Percentiles rank a stretch among this genome's conserved stretches.
Evolutionary conservation across 148 eudicot genomes (phyloP).

Genomic region (Limonium bicolor): DNA sequence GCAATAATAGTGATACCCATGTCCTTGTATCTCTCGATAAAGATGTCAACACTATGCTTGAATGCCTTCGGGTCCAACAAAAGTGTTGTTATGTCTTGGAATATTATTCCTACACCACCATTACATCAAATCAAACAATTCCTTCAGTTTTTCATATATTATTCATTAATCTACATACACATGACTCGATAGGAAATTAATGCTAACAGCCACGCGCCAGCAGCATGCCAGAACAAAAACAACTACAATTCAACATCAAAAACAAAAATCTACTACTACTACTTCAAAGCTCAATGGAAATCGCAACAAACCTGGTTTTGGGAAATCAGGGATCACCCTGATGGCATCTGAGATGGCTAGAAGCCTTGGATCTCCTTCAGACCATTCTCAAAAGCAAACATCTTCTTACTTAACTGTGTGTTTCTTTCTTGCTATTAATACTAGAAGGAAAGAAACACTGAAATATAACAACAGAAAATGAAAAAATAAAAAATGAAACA

Average conservation of each 20-base stretch:
- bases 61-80: conserved; percentile 54
- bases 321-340: conserved; percentile 84
- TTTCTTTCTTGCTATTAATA: too few relatives aligned
- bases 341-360: conserved; percentile 79
- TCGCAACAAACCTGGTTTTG: conserved; percentile 50
- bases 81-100: conserved; percentile 82
- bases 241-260: neutral
- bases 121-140: too few relatives aligned
- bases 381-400: conserved; percentile 92
- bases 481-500: too few relatives aligned
- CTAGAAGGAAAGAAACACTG: too few relatives aligned
- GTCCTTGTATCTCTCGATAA: conserved; percentile 70
- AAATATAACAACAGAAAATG: too few relatives aligned
- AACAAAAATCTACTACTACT: neutral
- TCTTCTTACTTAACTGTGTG: too few relatives aligned
- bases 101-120: conserved; percentile 81
- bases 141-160: too few relatives aligned
- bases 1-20: conserved; percentile 83
- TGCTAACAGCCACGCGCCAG: neutral
- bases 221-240: neutral
- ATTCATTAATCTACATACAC: too few relatives aligned
- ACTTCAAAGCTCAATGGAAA: neutral
- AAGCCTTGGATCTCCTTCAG: conserved; percentile 80
- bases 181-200: too few relatives aligned
- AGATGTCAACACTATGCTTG: conserved; percentile 64